Conservation (phyloP, 495 filamentous ascomycete species). For the Pyronema domesticum region DNA sequence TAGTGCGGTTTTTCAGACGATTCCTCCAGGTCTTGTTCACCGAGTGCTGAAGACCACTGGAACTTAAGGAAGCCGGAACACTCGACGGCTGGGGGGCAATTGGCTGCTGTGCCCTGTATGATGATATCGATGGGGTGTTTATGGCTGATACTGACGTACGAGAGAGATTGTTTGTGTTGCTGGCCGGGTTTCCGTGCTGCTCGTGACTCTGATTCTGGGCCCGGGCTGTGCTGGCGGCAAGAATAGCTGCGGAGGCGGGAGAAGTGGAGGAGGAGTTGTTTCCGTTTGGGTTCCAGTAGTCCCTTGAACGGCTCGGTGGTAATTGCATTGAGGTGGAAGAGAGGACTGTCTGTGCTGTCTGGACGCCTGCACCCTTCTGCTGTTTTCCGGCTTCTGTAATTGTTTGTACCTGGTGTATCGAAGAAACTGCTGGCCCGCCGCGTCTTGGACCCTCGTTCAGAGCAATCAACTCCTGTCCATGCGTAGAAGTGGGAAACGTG, state of each 20-base stretch:
- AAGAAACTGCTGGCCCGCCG: too few relatives aligned
- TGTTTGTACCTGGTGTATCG: too few relatives aligned
- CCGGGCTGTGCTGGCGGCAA: neutral
- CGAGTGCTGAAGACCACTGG: conserved; percentile 18
- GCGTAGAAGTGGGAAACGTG: neutral
- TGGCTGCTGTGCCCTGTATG: neutral
- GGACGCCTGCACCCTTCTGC: too few relatives aligned
- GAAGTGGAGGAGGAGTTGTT: neutral
- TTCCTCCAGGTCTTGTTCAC: conserved; percentile 21
- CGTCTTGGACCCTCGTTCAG: neutral
- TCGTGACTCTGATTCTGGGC: neutral
- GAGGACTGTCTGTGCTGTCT: too few relatives aligned
- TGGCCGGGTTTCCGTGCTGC: neutral
- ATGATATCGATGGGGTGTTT: conserved; percentile 1
- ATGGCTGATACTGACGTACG: too few relatives aligned
- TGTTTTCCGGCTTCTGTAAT: too few relatives aligned
- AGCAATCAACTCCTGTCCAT: neutral
- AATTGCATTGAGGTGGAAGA: neutral
- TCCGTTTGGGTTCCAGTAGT: neutral
- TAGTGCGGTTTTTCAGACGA: conserved; percentile 25
- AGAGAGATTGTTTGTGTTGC: neutral
- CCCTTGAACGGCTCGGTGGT: neutral
- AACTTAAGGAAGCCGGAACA: conserved; percentile 19
- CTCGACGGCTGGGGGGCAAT: conserved; percentile 10
- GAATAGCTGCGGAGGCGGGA: neutral